Evolutionary conservation across 164 flowering plant genomes (phyloP).

Genomic region (Berberis thunbergii): DNA sequence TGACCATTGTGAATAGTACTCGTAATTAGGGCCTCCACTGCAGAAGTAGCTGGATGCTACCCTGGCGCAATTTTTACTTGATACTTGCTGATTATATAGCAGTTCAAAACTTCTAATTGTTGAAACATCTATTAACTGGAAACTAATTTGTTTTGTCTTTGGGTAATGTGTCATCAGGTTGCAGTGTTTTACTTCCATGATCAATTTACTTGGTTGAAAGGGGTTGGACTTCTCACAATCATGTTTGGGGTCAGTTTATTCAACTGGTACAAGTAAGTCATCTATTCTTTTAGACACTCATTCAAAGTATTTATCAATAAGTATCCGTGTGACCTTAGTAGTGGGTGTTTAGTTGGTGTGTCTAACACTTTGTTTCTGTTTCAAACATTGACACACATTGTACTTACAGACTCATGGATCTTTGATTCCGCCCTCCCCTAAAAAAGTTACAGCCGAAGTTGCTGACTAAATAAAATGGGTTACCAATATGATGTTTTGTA

Average conservation of each 20-base stretch:
- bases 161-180: conserved; percentile 40
- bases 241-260: conserved; percentile 92
- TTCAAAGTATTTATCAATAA: too few species aligned
- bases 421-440: too few species aligned
- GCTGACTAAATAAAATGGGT: too few species aligned
- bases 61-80: background rate
- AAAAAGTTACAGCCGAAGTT: too few species aligned
- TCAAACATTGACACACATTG: background rate
- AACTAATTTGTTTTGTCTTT: background rate
- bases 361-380: background rate
- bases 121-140: background rate
- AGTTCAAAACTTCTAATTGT: background rate
- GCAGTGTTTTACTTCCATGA: conserved; percentile 98
- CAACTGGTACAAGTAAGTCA: conserved; percentile 98
- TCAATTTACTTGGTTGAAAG: conserved; percentile 87
- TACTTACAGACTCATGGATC: too few species aligned
- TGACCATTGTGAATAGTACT: too few species aligned
- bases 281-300: background rate
- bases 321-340: too few species aligned
- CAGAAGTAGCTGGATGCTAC: too few species aligned
- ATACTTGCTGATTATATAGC: background rate
- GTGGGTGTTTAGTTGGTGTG: background rate
- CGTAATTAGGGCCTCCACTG: too few species aligned
- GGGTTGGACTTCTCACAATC: conserved; percentile 68
- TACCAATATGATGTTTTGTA: too few species aligned